Base-by-base conservation (phyloP, 352 stramenopile genomes). In the Phytophthora crassamura region DNA sequence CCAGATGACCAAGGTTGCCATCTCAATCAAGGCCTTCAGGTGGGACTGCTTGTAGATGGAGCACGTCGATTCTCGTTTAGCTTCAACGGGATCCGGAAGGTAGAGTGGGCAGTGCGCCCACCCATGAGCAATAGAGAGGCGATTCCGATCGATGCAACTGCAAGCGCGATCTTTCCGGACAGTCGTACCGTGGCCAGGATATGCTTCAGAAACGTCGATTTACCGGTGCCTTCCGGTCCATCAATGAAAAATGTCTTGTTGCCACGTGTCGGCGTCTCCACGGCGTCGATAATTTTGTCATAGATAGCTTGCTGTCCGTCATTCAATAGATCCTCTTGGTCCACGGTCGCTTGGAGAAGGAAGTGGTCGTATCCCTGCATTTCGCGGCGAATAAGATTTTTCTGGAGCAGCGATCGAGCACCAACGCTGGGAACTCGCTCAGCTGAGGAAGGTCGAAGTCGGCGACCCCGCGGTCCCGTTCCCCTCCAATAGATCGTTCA, bases 31-130 rank as follows among this genome's bases (percentile, higher is more conserved):
- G 22, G 50, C 20, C 6, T 22, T 64, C 5, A 53, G 43, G 5
- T 51, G 32, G 1, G 53, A 62, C 48, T 65, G 40, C 36, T 77
- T 75, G 11, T 15, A 38, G 8, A 80, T 74, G 12, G 10, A 32
- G n/a, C 64, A 77, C 3, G 32, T 53, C 0, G 55, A 67, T 59
- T 63, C 0, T 65, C 50, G 11, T 34, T 28, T 0, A 75, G 22
- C 22, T 25, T 25, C 46, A 25, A 25, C 22, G 22, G 2, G 22
- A 25, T 25, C 7, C 41, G 18, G 14, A 53, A 53, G 1, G 30
- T 53, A n/a, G 46, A 53, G 25, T 53, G 46, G 3, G 46, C 28
- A 9, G 46, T 53, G 10, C n/a, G 14, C 4, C 46, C 30, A 5
- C 46, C 46, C 7, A 16, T 39, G 3, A 53, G n/a, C 6, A 53